Conservation (phyloP, 257 asterid species). For the Nicotiana paniculata region DNA sequence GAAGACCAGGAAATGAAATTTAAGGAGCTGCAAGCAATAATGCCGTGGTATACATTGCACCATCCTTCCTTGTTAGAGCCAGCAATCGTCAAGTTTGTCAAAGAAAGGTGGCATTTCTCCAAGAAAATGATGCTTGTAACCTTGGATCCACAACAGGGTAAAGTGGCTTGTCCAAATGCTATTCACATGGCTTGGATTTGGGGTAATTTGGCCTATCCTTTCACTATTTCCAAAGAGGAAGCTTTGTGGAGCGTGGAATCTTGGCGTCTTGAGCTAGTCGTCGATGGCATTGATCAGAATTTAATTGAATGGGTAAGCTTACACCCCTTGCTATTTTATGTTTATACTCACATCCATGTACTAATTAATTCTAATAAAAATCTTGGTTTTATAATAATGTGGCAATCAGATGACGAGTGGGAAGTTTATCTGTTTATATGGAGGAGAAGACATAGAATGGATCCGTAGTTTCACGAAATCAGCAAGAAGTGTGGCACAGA, state of each 20-base stretch:
- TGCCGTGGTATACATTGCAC: constrained; percentile 79
- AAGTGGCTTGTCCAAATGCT: constrained; percentile 51
- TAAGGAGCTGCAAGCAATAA: constrained; percentile 36
- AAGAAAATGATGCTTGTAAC: constrained; percentile 71
- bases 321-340: not conserved
- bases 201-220: constrained; percentile 76
- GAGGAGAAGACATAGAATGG: constrained; percentile 77
- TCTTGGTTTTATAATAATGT: not conserved
- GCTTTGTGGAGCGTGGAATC: constrained; percentile 48
- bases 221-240: constrained; percentile 41
- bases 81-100: constrained; percentile 58
- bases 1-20: constrained; percentile 34
- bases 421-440: constrained; percentile 58
- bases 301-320: constrained; percentile 56
- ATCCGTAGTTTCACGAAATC: constrained; percentile 31
- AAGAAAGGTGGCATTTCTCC: constrained; percentile 51
- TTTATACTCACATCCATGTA: not conserved
- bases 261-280: constrained; percentile 62
- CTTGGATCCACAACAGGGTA: constrained; percentile 64
- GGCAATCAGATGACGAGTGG: constrained; percentile 35
- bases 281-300: constrained; percentile 45
- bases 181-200: constrained; percentile 73
- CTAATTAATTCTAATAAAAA: not conserved
- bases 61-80: constrained; percentile 57
- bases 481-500: constrained; percentile 25